Conservation (phyloP, 2,329 filamentous ascomycete species). For the Alternaria postmessia region DNA sequence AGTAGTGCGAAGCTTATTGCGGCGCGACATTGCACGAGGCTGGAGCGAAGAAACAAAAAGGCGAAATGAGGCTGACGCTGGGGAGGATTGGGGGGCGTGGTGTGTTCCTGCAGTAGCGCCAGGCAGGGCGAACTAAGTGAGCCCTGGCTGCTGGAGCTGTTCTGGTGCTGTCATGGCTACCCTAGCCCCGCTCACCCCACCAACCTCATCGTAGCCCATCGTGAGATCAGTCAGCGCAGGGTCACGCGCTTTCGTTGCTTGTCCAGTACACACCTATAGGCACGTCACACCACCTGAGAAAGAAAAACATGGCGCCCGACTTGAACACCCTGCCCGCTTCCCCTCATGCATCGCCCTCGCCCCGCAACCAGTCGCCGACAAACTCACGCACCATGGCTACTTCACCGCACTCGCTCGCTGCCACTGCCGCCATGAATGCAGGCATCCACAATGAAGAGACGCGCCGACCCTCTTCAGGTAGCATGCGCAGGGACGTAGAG, state of each 20-base stretch:
- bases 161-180: background rate
- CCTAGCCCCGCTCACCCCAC: constrained; percentile 11
- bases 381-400: constrained; percentile 61
- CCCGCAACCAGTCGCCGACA: constrained; percentile 41
- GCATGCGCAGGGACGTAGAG: constrained; percentile 53
- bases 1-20: constrained; percentile 7
- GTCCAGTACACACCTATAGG: background rate
- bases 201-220: background rate
- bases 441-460: constrained; percentile 73
- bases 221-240: background rate
- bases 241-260: background rate
- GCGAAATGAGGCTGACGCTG: background rate
- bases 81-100: background rate
- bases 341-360: constrained; percentile 48
- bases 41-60: background rate
- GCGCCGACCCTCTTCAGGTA: constrained; percentile 57
- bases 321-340: constrained; percentile 67
- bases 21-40: constrained; percentile 1
- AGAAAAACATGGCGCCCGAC: constrained; percentile 54
- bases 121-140: background rate
- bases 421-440: constrained; percentile 79
- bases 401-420: constrained; percentile 75
- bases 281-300: constrained; percentile 19
- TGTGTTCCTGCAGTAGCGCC: constrained; percentile 15
- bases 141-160: background rate